Evolutionary conservation across 306 rosid genomes (phyloP).

Genomic region (Hippophae tibetana): DNA sequence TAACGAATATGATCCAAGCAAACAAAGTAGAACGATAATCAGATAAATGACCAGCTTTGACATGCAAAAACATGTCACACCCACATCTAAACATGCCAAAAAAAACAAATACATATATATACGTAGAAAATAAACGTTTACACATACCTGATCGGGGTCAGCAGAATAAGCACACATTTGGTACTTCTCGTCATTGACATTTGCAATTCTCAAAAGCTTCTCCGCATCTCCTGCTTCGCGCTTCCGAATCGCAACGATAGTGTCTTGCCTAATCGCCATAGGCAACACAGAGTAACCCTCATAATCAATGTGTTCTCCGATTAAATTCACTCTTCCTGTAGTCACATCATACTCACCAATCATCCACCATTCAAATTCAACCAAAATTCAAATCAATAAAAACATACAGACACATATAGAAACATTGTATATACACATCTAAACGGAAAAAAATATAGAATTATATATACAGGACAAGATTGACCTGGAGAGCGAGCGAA

Average conservation of each 20-base stretch:
- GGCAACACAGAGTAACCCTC: constrained; percentile 98
- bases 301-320: constrained; percentile 94
- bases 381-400: background rate
- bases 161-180: constrained; percentile 72
- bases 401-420: background rate
- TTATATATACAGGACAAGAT: constrained; percentile 1
- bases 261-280: constrained; percentile 94
- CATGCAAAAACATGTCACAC: background rate
- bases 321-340: constrained; percentile 96
- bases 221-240: constrained; percentile 28
- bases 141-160: constrained; percentile 69
- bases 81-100: background rate
- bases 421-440: background rate
- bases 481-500: constrained; percentile 94
- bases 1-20: too few species aligned
- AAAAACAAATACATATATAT: too few species aligned
- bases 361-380: background rate
- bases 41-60: background rate
- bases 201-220: constrained; percentile 57
- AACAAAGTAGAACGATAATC: too few species aligned
- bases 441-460: background rate
- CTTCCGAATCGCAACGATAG: constrained; percentile 66
- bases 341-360: constrained; percentile 3
- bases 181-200: constrained; percentile 68
- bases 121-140: background rate